Evolutionary conservation across 1,139 yeast species (phyloP).

Genomic region (Sugiyamaella xylanicola): DNA sequence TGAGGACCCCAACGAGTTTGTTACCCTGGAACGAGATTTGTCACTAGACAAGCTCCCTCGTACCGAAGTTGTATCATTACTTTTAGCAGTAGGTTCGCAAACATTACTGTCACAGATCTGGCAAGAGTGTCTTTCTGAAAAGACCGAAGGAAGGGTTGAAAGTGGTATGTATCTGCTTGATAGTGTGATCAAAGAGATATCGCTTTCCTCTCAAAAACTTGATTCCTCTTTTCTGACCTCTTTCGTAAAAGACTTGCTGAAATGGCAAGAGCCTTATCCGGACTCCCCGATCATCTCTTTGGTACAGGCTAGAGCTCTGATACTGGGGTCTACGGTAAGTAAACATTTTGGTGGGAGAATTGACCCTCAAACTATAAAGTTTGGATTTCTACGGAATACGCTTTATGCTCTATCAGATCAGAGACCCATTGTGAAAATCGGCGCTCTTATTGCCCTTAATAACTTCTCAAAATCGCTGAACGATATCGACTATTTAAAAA

Average conservation of each 20-base stretch:
- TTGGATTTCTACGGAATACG: conserved; percentile 27
- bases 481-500: conserved; percentile 19
- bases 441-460: conserved; percentile 31
- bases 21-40: conserved; percentile 69
- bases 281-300: conserved; percentile 15
- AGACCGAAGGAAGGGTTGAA: conserved; percentile 8
- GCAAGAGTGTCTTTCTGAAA: too few species aligned
- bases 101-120: conserved; percentile 13
- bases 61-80: conserved; percentile 29
- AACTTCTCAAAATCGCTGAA: conserved; percentile 25
- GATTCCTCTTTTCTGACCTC: conserved; percentile 6
- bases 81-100: conserved; percentile 18
- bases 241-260: conserved; percentile 1
- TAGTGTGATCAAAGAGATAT: conserved; percentile 18
- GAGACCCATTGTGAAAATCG: conserved; percentile 29
- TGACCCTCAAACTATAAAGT: conserved; percentile 20
- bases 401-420: conserved; percentile 23
- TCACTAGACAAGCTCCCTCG: conserved; percentile 29
- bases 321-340: conserved; percentile 23
- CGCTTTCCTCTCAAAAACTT: conserved; percentile 18
- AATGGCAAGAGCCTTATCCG: conserved; percentile 1
- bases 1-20: conserved; percentile 66
- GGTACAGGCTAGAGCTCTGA: conserved; percentile 33
- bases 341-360: conserved; percentile 22
- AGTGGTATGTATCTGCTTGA: conserved; percentile 21